Base-by-base conservation (phyloP, 345 rosid species). In the Raphanus sativus region DNA sequence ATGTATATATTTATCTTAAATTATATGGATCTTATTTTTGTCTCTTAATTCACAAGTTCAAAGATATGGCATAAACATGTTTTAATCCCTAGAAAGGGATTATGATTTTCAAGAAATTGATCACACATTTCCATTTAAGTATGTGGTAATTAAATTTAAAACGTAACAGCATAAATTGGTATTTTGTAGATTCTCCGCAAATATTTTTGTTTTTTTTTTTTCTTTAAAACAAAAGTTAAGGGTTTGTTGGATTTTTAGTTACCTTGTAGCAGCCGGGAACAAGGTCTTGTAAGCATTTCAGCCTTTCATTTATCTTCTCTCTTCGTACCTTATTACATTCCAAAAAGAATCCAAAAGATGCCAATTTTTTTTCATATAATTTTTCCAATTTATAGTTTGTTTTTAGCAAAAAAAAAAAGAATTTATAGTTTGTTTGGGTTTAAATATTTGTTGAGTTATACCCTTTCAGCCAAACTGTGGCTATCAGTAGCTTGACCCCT, bases 231-330 rank as follows among this genome's bases (percentile, higher is more conserved):
- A 59, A 7, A 67, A 30, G 70, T 4, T 32, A 25, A 60, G 74
- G 68, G 3, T 69, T 30, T n/a, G 17, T 48, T 70, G 70, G 1
- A 45, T 59, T 62, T 34, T 36, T 3, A 45, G 1, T 15, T 63
- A 85, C 93, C 88, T 89, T 89, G 77, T 87, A 83, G 81, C 93
- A 89, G 59, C 93, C 91, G 3, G 93, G 93, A 75, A 89, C 93
- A 64, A 89, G 77, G 72, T 84, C 86, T 40, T 89, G 93, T 66
- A 89, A 82, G 81, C 84, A 80, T 75, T 85, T 87, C 25, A 89
- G 79, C 77, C 86, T 86, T 75, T 89, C 87, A 66, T 85, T 87
- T 4, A 89, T 89, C 81, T 84, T 89, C 83, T 84, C 93, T 85
- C 93, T 83, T 84, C 93, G 81, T 32, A 84, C 85, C 93, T 89